Percentiles rank a stretch among this genome's conserved stretches.
These are phyloP conservation scores for Wickerhamomyces sp. DNA, from an alignment of 1,139 yeast genomes.

Conservation along the genomic window DNA sequence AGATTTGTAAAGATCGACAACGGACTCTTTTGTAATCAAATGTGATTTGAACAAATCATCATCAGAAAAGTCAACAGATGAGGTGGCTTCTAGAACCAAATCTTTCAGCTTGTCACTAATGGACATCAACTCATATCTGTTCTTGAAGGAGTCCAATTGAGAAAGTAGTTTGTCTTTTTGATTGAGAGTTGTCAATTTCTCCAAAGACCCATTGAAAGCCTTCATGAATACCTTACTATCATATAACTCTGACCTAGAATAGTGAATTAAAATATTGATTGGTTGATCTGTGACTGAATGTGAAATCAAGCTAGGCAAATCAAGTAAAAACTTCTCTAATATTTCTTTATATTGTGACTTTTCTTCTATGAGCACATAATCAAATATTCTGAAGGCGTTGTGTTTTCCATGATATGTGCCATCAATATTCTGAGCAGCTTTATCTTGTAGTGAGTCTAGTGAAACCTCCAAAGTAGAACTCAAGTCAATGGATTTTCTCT, in stretches of 20 bases:
- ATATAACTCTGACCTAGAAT: conserved; percentile 25
- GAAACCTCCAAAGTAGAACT: conserved; percentile 5
- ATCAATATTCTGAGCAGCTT: conserved; percentile 23
- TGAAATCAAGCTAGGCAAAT: conserved; percentile 29
- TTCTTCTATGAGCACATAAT: conserved; percentile 24
- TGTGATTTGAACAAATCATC: conserved; percentile 24
- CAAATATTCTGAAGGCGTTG: conserved; percentile 25
- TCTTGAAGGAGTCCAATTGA: conserved; percentile 20
- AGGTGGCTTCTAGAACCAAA: conserved; percentile 27
- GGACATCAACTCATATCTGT: conserved; percentile 13
- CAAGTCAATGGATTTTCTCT: conserved; percentile 3
- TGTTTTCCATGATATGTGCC: conserved; percentile 17
- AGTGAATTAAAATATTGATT: conserved; percentile 24
- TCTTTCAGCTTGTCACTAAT: conserved; percentile 26
- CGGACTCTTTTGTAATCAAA: conserved; percentile 29
- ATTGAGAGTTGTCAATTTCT: conserved; percentile 19
- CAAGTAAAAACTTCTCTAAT: conserved; percentile 27
- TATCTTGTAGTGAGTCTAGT: conserved; percentile 11
- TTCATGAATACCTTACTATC: conserved; percentile 21
- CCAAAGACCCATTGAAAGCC: conserved; percentile 26
- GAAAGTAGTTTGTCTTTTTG: conserved; percentile 15
- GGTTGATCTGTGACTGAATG: conserved; percentile 24
- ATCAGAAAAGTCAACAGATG: conserved; percentile 23
- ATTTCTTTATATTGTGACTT: conserved; percentile 13
- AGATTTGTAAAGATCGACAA: conserved; percentile 26